Percentiles rank a stretch among this genome's conserved stretches.
phyloP scores from a whole-genome alignment of 225 moss, liverwort and hornwort genomes.

The Neckera pumila region DNA sequence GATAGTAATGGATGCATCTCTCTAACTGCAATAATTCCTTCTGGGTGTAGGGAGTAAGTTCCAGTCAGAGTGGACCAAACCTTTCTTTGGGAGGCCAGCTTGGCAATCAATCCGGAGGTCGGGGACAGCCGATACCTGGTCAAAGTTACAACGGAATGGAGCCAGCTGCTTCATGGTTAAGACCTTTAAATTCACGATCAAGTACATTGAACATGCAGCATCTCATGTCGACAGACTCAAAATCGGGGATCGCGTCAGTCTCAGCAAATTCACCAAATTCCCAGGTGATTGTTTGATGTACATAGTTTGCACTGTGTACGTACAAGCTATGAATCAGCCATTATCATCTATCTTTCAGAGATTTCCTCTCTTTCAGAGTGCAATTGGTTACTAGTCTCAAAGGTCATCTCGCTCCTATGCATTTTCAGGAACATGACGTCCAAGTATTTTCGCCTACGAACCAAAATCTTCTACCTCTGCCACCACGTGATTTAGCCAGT shows the following conservation, averaged over 20 bases:
- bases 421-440: slow-evolving; percentile 42
- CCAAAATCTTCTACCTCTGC: slow-evolving; percentile 54
- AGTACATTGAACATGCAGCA: slow-evolving; percentile 59
- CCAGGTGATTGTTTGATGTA: slow-evolving; percentile 24
- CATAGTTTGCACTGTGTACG: not conserved
- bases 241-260: slow-evolving; percentile 33
- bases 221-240: slow-evolving; percentile 51
- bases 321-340: not conserved
- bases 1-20: not conserved
- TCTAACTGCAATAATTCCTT: not conserved
- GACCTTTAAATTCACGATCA: slow-evolving; percentile 42
- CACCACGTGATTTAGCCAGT: slow-evolving; percentile 55
- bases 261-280: slow-evolving; percentile 51
- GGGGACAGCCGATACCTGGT: slow-evolving; percentile 28
- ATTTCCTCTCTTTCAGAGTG: not conserved
- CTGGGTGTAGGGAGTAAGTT: slow-evolving; percentile 40
- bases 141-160: slow-evolving; percentile 65
- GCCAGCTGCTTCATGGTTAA: slow-evolving; percentile 60
- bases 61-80: slow-evolving; percentile 69
- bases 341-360: not conserved
- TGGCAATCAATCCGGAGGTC: slow-evolving; percentile 45
- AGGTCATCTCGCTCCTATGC: not conserved
- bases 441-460: slow-evolving; percentile 61
- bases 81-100: slow-evolving; percentile 65
- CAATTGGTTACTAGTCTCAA: not conserved